These are phyloP conservation scores for Talaromyces stipitatus DNA, from an alignment of 495 filamentous ascomycete species.

Conservation along the genomic window DNA sequence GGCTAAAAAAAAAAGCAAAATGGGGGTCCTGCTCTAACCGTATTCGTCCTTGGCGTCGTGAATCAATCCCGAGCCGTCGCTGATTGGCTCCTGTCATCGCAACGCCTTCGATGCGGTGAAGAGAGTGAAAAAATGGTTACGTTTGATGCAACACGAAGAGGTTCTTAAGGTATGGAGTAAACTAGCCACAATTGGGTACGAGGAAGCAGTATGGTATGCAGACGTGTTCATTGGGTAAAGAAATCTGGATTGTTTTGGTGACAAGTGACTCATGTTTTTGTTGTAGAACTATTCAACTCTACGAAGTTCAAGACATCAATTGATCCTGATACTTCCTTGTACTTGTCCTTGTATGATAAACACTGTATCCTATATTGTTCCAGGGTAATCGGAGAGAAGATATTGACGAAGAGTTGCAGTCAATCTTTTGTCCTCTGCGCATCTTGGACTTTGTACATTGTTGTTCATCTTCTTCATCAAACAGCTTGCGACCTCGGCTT, in stretches of 20 bases:
- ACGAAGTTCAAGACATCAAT: not conserved
- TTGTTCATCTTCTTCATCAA: not conserved
- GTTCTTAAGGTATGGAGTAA: not conserved
- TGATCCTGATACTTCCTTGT: not conserved
- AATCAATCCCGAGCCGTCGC: not conserved
- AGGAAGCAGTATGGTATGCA: not conserved
- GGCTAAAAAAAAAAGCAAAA: not conserved
- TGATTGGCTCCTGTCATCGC: constrained; percentile 14
- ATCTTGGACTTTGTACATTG: not conserved
- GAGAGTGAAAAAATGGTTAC: constrained; percentile 6
- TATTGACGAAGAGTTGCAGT: not conserved
- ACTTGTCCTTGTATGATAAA: not conserved
- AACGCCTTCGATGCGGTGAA: constrained; percentile 27
- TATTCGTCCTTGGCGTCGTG: not conserved
- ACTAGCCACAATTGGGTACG: not conserved
- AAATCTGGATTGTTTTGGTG: not conserved
- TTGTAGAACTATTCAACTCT: not conserved
- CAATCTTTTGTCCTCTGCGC: not conserved
- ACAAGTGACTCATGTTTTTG: not conserved
- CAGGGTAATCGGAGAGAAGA: not conserved
- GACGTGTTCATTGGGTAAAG: not conserved
- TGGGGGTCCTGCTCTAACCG: not conserved
- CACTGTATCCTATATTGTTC: not conserved
- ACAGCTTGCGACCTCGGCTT: not conserved
- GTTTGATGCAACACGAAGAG: not conserved